Percentiles rank a stretch among this genome's conserved stretches.
Evolutionary conservation across 192 early-diverging fungal species (phyloP).

Genomic region (Linnemannia zychae): DNA sequence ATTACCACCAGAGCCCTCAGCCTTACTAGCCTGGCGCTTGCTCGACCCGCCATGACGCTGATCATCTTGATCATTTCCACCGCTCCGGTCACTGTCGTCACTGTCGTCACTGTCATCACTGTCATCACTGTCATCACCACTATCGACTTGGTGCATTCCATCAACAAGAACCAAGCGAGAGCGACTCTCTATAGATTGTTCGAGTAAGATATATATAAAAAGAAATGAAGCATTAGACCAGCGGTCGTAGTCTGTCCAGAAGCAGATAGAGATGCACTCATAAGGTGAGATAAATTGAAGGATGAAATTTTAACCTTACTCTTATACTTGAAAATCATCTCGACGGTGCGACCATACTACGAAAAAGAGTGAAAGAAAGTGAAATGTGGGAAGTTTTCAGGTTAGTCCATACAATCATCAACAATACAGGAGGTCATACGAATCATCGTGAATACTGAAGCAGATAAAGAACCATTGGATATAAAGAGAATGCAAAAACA

Average conservation of each 20-base stretch:
- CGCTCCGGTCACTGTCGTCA: neutral
- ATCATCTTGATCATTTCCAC: neutral
- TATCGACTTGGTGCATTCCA: neutral
- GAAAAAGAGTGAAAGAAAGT: neutral
- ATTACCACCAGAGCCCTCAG: neutral
- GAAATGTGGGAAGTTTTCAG: neutral
- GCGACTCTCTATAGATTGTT: neutral
- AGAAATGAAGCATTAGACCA: neutral
- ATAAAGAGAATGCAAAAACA: neutral
- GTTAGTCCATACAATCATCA: neutral
- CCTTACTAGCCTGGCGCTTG: neutral
- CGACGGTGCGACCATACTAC: neutral
- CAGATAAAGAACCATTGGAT: neutral
- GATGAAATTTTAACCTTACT: neutral
- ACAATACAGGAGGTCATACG: neutral
- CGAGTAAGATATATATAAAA: neutral
- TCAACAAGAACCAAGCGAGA: constrained; percentile 4
- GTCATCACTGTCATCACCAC: neutral
- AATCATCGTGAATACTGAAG: neutral
- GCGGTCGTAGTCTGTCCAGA: too few relatives aligned
- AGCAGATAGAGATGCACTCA: too few relatives aligned
- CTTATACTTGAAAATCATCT: neutral
- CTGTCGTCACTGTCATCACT: neutral
- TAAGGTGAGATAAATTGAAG: too few relatives aligned
- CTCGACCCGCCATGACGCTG: neutral